Evolutionary conservation across 805 yeast genomes (phyloP).

Genomic region (Sugiyamaella smithiae): DNA sequence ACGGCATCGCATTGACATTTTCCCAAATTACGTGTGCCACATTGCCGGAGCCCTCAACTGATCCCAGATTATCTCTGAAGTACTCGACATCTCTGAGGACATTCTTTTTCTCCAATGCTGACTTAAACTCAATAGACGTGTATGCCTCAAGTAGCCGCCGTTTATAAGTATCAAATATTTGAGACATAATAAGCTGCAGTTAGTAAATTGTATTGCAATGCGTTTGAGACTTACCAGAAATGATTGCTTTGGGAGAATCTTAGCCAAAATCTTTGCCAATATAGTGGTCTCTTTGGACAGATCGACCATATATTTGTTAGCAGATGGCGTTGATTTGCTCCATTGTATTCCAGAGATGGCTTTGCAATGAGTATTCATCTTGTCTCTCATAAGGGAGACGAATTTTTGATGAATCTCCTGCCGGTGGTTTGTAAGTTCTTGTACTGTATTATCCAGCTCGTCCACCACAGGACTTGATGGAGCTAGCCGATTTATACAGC

Average conservation of each 20-base stretch:
- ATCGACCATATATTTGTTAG: conserved; percentile 62
- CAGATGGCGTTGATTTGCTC: conserved; percentile 42
- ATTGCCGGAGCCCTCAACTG: conserved; percentile 39
- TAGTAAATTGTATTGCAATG: conserved; percentile 5
- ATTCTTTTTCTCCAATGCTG: conserved; percentile 37
- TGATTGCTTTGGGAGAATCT: conserved; percentile 49
- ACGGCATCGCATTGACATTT: conserved; percentile 21
- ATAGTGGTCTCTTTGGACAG: conserved; percentile 66
- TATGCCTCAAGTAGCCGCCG: conserved; percentile 52
- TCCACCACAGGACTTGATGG: conserved; percentile 30
- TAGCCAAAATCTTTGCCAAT: conserved; percentile 56
- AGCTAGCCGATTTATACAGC: conserved; percentile 33
- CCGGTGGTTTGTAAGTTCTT: conserved; percentile 56
- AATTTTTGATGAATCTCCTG: conserved; percentile 60
- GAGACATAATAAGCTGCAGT: conserved; percentile 31
- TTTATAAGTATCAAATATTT: conserved; percentile 53
- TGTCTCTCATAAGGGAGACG: conserved; percentile 67
- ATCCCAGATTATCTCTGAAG: conserved; percentile 59
- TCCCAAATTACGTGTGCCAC: conserved; percentile 22
- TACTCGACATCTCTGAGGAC: conserved; percentile 60
- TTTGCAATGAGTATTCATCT: conserved; percentile 51
- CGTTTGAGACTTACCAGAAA: conserved; percentile 24
- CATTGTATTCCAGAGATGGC: conserved; percentile 49
- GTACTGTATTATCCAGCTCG: conserved; percentile 41
- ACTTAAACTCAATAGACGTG: conserved; percentile 38